Percentiles rank a stretch among this genome's conserved stretches.
Evolutionary conservation across 495 filamentous ascomycete species (phyloP).

Genomic region (Lasiosphaeris hirsuta): DNA sequence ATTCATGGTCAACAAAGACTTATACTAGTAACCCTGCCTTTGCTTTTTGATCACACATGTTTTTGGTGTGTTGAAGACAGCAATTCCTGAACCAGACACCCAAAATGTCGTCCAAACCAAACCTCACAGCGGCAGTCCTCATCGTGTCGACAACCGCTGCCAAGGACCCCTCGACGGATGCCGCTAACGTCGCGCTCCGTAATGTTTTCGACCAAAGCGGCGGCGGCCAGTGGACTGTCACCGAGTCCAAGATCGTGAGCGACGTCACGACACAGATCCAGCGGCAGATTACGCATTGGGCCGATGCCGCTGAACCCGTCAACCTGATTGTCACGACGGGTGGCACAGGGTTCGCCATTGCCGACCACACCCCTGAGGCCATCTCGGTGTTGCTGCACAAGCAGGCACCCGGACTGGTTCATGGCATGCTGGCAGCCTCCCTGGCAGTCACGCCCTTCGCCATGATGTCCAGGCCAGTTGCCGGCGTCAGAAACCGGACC

Average conservation of each 20-base stretch:
- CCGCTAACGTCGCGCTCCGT: conserved; percentile 58
- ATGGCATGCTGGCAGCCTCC: conserved; percentile 90
- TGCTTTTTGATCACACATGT: too few relatives aligned
- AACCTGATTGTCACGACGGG: conserved; percentile 87
- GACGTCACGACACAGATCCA: conserved; percentile 77
- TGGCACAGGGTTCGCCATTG: conserved; percentile 89
- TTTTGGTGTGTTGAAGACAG: too few relatives aligned
- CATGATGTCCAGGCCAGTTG: conserved; percentile 94
- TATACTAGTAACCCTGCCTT: too few relatives aligned
- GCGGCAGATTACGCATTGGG: conserved; percentile 61
- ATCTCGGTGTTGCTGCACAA: conserved; percentile 78
- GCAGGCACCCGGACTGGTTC: conserved; percentile 83
- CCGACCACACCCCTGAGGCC: conserved; percentile 88
- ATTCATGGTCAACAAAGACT: too few relatives aligned
- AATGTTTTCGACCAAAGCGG: conserved; percentile 65
- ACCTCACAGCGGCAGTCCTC: conserved; percentile 68
- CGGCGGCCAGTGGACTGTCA: conserved; percentile 62
- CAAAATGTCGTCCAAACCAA: conserved; percentile 27
- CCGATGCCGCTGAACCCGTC: conserved; percentile 54
- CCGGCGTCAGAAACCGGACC: conserved; percentile 78
- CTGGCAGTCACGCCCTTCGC: conserved; percentile 88
- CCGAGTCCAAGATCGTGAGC: conserved; percentile 70
- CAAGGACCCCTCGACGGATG: conserved; percentile 75
- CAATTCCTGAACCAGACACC: background rate
- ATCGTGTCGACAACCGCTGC: conserved; percentile 93